Evolutionary conservation across 345 rosid species (phyloP), one percentile per base, ranked within the genome.

Genomic region (Hypericum androsaemum): DNA sequence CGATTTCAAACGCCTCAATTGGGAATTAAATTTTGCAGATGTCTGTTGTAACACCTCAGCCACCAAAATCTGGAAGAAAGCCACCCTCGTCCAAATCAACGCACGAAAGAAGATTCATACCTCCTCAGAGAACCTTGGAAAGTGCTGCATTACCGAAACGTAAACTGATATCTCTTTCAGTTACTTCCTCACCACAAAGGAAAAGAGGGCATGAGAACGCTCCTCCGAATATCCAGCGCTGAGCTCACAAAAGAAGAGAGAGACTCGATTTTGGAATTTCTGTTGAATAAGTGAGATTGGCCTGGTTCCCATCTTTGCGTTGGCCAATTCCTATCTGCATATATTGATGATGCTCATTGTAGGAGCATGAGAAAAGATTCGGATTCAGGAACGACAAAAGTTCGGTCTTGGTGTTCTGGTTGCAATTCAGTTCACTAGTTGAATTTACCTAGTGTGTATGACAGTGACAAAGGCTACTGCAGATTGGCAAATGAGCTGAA

Each of bases 191-290:
- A 12, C 62, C 66, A 50, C 62, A 72, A 37, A 70, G 56, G 69
- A 80, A 41, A 60, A 70, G 67, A 22, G 67, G 75, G 52, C 85
- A 54, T 15, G 92, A 89, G 60, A 80, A 82, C 67, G 68, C 70
- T 50, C 77, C 96, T 57, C 95, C 92, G 42, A 84, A 84, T 70
- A 84, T 80, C 57, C 76, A 58, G 52, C 54, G 15, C 58, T 60
- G 56, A 64, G 53, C 59, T 62, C 66, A 41, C 7, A 12, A 7
- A 47, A 16, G 38, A 53, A 37, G 48, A 15, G 16, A 32, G 53
- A 41, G 47, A 52, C 15, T 49, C 53, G 3, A 10, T 16, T 28
- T 35, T 41, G 59, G 11, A 50, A 43, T 45, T 50, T 46, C 14
- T 7, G 17, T 50, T 37, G 46, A 28, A 7, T 44, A 12, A 63